phyloP scores from a whole-genome alignment of 1,284 basidiomycete genomes.

The Trichosporon coremiiforme region DNA sequence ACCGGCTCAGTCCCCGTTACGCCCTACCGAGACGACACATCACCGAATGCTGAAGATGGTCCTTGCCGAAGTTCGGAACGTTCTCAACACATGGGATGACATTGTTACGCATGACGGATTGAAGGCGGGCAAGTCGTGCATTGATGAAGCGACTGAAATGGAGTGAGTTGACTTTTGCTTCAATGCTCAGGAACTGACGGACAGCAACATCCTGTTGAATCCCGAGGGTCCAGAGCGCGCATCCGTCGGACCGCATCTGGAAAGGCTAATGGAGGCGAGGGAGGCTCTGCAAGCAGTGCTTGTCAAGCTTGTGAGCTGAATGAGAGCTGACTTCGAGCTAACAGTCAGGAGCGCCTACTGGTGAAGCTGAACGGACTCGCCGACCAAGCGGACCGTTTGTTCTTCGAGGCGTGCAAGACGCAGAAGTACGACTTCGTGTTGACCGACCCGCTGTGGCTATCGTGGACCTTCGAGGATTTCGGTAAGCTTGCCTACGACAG shows the following conservation, averaged over 20 bases:
- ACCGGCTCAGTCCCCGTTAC: constrained; percentile 32
- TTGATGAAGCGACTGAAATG: constrained; percentile 46
- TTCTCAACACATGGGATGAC: constrained; percentile 51
- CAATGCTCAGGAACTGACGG: constrained; percentile 10
- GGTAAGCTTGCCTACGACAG: constrained; percentile 35
- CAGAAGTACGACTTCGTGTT: constrained; percentile 42
- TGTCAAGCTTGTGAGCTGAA: constrained; percentile 46
- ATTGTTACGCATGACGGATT: constrained; percentile 45
- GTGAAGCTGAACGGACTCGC: constrained; percentile 42
- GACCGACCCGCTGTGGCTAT: constrained; percentile 46
- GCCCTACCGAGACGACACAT: constrained; percentile 43
- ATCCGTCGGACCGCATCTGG: constrained; percentile 37
- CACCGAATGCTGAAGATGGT: constrained; percentile 52
- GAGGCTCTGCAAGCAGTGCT: constrained; percentile 35
- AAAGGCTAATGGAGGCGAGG: constrained; percentile 31
- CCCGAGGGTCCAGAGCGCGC: constrained; percentile 44
- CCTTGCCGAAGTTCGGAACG: constrained; percentile 39
- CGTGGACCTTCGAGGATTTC: constrained; percentile 53
- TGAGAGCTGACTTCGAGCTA: too few species aligned
- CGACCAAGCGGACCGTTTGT: constrained; percentile 49
- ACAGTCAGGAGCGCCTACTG: constrained; percentile 42
- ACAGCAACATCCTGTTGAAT: constrained; percentile 43
- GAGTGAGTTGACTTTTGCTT: constrained; percentile 36
- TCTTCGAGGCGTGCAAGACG: constrained; percentile 45
- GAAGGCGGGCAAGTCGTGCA: constrained; percentile 47